phyloP scores from a whole-genome alignment of 768 basidiomycete genomes.

The Collybiopsis confluens region DNA sequence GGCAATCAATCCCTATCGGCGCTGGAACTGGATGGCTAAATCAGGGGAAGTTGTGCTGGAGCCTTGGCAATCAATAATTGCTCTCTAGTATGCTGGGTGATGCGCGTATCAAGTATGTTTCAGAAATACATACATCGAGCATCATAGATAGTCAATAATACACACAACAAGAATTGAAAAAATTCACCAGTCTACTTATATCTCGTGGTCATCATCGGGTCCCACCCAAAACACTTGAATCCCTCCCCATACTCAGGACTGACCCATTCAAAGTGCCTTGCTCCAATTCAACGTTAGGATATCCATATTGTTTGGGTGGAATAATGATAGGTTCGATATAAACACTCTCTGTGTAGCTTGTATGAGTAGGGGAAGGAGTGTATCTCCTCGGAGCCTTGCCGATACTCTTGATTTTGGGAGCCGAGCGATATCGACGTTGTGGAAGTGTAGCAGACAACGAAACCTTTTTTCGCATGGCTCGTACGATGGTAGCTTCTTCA shows the following conservation, averaged over 20 bases:
- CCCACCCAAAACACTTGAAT: conserved; percentile 30
- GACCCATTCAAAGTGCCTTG: conserved; percentile 7
- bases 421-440: neutral
- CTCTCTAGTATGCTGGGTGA: too few species aligned
- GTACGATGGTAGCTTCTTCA: conserved; percentile 8
- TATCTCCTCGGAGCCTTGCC: conserved; percentile 32
- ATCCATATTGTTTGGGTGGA: conserved; percentile 20
- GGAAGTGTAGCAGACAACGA: neutral
- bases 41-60: conserved; percentile 54
- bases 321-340: conserved; percentile 30
- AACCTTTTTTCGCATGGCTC: neutral
- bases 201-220: conserved; percentile 9
- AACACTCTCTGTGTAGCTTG: conserved; percentile 22
- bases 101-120: too few species aligned
- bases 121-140: too few species aligned
- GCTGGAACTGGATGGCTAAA: conserved; percentile 88
- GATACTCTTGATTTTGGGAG: conserved; percentile 33
- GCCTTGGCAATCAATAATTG: too few species aligned
- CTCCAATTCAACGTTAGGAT: conserved; percentile 17
- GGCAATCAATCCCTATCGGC: conserved; percentile 54
- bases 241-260: conserved; percentile 18
- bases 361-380: conserved; percentile 28
- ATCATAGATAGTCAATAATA: too few species aligned
- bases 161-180: too few species aligned
- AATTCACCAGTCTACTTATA: too few species aligned